phyloP scores from a whole-genome alignment of 768 basidiomycete genomes.

The Amanita pallidorosea region DNA sequence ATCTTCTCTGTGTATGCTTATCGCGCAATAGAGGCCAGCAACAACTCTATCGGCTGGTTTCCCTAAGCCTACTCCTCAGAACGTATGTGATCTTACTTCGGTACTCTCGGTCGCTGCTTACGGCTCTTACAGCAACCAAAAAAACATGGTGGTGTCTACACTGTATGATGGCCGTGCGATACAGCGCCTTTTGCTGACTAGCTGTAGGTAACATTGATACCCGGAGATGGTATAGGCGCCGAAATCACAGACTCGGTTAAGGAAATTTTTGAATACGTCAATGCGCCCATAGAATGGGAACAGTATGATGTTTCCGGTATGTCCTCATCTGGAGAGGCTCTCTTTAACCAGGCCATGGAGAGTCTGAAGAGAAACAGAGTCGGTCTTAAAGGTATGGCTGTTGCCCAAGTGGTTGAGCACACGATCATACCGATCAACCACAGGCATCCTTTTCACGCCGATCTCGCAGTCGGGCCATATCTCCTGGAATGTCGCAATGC shows the following conservation, averaged over 20 bases:
- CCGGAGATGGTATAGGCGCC: constrained; percentile 94
- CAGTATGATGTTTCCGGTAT: constrained; percentile 97
- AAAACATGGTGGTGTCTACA: constrained; percentile 91
- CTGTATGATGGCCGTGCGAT: constrained; percentile 35
- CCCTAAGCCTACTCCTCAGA: constrained; percentile 53
- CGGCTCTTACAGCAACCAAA: constrained; percentile 51
- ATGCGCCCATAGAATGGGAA: constrained; percentile 98
- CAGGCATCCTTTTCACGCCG: constrained; percentile 97
- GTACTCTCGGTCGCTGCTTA: constrained; percentile 8
- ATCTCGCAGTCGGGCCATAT: constrained; percentile 94
- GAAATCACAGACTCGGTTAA: constrained; percentile 99
- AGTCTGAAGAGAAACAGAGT: constrained; percentile 95
- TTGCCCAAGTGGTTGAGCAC: neutral
- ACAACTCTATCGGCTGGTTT: constrained; percentile 74
- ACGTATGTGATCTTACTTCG: constrained; percentile 32
- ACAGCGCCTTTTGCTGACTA: neutral
- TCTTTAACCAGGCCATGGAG: constrained; percentile 98
- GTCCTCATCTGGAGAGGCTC: constrained; percentile 86
- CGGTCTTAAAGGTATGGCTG: constrained; percentile 80
- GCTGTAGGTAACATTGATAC: constrained; percentile 85
- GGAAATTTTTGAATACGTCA: constrained; percentile 95
- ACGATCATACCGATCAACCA: constrained; percentile 2
- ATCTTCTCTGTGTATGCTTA: neutral
- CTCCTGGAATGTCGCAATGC: constrained; percentile 99
- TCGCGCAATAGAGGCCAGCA: constrained; percentile 42